Base-by-base conservation (phyloP, 345 rosid species). In the Eucalyptus tenuipes region DNA sequence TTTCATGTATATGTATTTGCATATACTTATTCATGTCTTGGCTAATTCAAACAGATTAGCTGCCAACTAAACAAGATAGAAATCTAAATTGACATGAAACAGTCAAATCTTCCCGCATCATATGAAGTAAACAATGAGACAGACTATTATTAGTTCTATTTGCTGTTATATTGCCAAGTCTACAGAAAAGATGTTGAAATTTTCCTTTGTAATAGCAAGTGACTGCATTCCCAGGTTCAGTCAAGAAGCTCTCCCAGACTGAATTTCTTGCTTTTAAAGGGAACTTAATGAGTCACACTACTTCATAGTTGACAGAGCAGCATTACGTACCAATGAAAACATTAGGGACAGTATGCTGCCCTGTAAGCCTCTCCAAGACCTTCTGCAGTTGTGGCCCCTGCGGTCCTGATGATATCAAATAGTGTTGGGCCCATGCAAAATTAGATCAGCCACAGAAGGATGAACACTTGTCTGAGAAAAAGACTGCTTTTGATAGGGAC, bases 321-420 rank as follows among this genome's bases (percentile, higher is more conserved):
- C 64, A 88, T 17, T 31, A 89, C 94, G 49, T 88, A 98, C 99
- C 98, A 22, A 98, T 95, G 87, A 98, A 98, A 59, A 98, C 98
- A 94, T 96, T 98, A 80, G 99, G 99, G 89, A 97, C 99, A 9
- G 98, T 97, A 81, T 92, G 97, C 90, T 98, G 99, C 40, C 98
- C 98, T 16, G 99, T 97, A 57, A 98, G 95, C 90, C 95, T 95
- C 93, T 96, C 98, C 89, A 98, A 90, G 66, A 94, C 93, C 87
- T 93, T 95, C 93, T 98, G 99, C 91, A 97, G 49, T 90, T 98
- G 99, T 20, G 96, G 96, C 86, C 97, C 99, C 93, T 96, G 99
- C n/a, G 97, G 91, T 91, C 98, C 99, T 98, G 88, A 24, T 0
- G 1, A 45, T 61, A 87, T 66, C 64, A 25, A 29, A 87, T 33